Conservation (phyloP, 2,329 filamentous ascomycete species). For the Emericellopsis atlantica region DNA sequence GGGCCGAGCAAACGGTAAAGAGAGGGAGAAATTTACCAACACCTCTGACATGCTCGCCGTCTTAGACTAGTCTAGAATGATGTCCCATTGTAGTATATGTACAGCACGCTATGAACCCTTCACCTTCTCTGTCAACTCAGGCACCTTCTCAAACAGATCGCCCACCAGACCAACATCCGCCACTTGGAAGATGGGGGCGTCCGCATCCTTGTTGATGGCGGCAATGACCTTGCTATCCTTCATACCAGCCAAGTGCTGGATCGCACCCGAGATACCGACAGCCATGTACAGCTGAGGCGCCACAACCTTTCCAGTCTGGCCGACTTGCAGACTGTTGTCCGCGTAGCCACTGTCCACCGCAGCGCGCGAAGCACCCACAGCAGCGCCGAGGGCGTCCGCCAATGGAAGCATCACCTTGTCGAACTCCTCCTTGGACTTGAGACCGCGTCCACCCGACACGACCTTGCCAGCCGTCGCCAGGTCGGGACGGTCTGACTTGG, state of each 20-base stretch:
- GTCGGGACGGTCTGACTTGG: conserved; percentile 89
- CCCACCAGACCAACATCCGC: conserved; percentile 93
- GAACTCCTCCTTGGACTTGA: conserved; percentile 98
- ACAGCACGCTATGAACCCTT: conserved; percentile 36
- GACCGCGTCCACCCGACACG: conserved; percentile 82
- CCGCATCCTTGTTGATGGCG: conserved; percentile 93
- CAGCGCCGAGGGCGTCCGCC: conserved; percentile 86
- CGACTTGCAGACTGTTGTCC: conserved; percentile 96
- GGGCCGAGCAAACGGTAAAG: conserved; percentile 58
- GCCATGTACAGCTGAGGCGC: conserved; percentile 92
- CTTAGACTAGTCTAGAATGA: conserved; percentile 1
- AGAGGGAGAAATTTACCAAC: conserved; percentile 57
- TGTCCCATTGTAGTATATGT: conserved; percentile 2
- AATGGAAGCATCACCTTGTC: conserved; percentile 85
- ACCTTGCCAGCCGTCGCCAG: conserved; percentile 80
- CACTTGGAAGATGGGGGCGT: conserved; percentile 97
- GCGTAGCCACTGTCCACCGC: conserved; percentile 96
- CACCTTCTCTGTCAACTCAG: conserved; percentile 91
- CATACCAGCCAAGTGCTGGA: conserved; percentile 97
- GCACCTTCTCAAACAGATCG: conserved; percentile 90
- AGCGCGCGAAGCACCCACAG: conserved; percentile 86
- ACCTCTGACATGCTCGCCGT: conserved; percentile 43
- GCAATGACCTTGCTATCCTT: conserved; percentile 99
- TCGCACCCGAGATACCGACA: conserved; percentile 91
- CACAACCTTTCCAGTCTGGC: conserved; percentile 97